A percentile compares a stretch with the other conserved stretches of the same genome.
These are phyloP conservation scores for Entomophthora muscae DNA, from an alignment of 371 early-diverging fungal genomes.

Conservation along the genomic window DNA sequence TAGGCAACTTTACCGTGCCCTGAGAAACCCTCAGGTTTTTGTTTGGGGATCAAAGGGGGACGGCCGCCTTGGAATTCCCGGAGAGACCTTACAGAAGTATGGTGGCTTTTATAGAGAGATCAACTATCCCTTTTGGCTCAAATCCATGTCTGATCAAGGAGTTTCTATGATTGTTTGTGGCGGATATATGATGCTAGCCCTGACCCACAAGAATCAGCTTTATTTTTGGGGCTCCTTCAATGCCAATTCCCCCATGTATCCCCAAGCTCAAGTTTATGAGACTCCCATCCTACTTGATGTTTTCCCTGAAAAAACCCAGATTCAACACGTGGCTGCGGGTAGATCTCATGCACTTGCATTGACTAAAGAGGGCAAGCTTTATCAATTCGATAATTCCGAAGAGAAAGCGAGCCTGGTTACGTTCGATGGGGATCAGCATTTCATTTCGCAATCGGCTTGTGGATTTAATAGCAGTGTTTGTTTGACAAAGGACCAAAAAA, in stretches of 20 bases:
- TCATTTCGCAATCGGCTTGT: neutral
- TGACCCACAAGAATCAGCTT: conserved; percentile 2
- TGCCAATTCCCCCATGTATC: neutral
- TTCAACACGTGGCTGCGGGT: conserved; percentile 2
- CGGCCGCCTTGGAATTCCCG: neutral
- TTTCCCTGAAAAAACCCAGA: conserved; percentile 1
- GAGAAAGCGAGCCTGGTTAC: neutral
- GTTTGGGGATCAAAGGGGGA: conserved; percentile 4
- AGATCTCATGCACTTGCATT: conserved; percentile 1
- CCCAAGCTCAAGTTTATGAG: no score
- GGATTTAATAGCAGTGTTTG: neutral
- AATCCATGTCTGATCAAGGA: neutral
- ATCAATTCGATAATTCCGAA: conserved; percentile 1
- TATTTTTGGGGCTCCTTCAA: conserved; percentile 9
- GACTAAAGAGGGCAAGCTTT: neutral
- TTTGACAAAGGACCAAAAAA: neutral
- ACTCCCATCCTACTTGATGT: neutral
- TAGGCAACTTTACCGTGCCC: conserved; percentile 2
- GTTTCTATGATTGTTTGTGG: conserved; percentile 7
- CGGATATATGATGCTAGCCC: conserved; percentile 7
- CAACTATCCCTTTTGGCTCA: neutral
- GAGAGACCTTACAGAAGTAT: neutral
- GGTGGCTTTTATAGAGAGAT: neutral
- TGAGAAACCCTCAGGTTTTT: conserved; percentile 6
- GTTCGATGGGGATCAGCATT: neutral